Evolutionary conservation across 192 early-diverging fungal genomes (phyloP), one percentile per base, ranked within the genome.

Genomic region (Backusella tuberculispora): DNA sequence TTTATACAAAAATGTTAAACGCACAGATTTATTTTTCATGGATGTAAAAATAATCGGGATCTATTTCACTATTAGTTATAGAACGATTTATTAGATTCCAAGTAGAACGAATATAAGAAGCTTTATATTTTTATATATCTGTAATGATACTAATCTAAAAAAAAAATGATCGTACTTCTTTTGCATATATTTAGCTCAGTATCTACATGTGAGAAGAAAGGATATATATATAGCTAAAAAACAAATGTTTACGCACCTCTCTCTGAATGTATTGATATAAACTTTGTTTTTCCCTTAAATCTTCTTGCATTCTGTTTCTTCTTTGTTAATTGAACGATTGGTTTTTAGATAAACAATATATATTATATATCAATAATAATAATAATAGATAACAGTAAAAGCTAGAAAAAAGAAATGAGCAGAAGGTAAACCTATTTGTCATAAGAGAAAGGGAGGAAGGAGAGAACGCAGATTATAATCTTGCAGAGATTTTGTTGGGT

Each of bases 1-100:
- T 13, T 60, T 60, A 60, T 60, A 60, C 53, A 60, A 60, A 60
- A 60, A 60, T 60, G 53, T 26, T 60, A 60, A 60, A 24, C 24
- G 3, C 2, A 10, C 12, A 26, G 8, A 4, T 60, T 1, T 24
- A 26, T 60, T 24, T 10, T 60, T 60, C 3, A 24, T 21, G 7
- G n/a, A 8, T 10, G 26, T 14, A 46, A 46, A 46, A 46, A 10
- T 14, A 4, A 46, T 10, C 0, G 2, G 13, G 15, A 3, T 53
- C 6, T 19, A 53, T 24, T 53, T 53, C 19, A 7, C 29, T 34
- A 34, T 8, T 8, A 8, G 9, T 26, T 60, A 60, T 60, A 12
- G 26, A 26, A 26, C 24, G 26, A 24, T 19, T 60, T 12, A 9
- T n/a, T 60, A 24, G 5, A 60, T 60, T 24, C 21, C 5, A 26